Base-by-base conservation (phyloP, 441 rosid genomes). In the Eutrema salsugineum region DNA sequence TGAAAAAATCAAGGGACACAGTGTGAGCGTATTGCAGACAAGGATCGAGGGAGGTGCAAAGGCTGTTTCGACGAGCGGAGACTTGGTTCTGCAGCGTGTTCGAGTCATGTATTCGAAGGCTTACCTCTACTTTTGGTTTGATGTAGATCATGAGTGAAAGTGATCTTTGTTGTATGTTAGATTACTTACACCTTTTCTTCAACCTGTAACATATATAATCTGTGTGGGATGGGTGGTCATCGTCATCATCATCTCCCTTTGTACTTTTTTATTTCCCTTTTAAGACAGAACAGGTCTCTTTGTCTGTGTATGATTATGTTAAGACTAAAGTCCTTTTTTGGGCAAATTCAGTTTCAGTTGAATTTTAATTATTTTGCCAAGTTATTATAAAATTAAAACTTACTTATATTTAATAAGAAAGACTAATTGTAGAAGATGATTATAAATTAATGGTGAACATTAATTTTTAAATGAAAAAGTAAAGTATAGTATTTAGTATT, bases 11-110 rank as follows among this genome's bases (percentile, higher is more conserved):
- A 67, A 43, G 3, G 80, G 87, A 8, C 72, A 86, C 68, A 79
- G 97, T 5, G 95, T 91, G 24, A 81, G 68, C 1, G 98, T 94
- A 59, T 79, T 82, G 19, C 88, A 82, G 78, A 95, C 98, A 33
- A 84, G 95, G 71, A 91, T 94, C 4, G 97, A 94, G 75, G 99
- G 98, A 64, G 97, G 98, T 39, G 91, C 93, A 11, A 88, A 86
- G 80, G 98, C 99, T 36, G 94, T 95, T 30, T 79, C 83, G 44
- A 91, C 97, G 14, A 86, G 78, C 19, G 99, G 98, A 60, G 91
- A 80, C 75, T 79, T 93, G 61, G 83, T 82, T 20, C 78, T 94
- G 84, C 97, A 94, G 80, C 92, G 85, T 63, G 99, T 94, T 62
- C 83, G 97, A 35, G 99, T 90, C 40, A 89, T 94, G 69, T 92